These are phyloP conservation scores for Buddleja alternifolia DNA, from an alignment of 257 asterid genomes.

Conservation along the genomic window DNA sequence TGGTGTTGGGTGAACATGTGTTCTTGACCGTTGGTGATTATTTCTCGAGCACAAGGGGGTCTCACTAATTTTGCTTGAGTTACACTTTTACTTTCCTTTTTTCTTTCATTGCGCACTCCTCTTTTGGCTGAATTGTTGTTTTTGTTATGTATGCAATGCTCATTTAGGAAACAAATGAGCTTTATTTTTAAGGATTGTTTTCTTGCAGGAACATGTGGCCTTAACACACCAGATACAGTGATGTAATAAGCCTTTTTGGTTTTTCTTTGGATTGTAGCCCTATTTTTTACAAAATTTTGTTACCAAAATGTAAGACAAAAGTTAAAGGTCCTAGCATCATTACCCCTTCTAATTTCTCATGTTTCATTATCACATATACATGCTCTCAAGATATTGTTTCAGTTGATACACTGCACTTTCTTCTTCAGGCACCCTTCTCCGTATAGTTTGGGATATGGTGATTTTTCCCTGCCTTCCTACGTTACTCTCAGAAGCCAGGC, in stretches of 20 bases:
- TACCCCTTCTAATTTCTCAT: too few relatives aligned
- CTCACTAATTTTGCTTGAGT: conserved; percentile 32
- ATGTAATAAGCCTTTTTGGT: not conserved
- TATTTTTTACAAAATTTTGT: conserved; percentile 1
- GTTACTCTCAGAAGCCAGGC: too few relatives aligned
- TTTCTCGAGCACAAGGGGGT: conserved; percentile 36
- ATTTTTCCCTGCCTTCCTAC: too few relatives aligned
- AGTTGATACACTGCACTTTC: too few relatives aligned
- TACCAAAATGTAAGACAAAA: not conserved
- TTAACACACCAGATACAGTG: not conserved
- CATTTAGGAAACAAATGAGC: conserved; percentile 1
- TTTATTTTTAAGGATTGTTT: conserved; percentile 10
- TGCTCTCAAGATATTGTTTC: too few relatives aligned
- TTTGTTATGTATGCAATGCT: conserved; percentile 11
- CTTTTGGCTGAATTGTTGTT: not conserved
- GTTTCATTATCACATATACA: too few relatives aligned
- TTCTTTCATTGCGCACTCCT: not conserved
- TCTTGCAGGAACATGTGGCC: conserved; percentile 3
- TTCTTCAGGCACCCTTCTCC: too few relatives aligned
- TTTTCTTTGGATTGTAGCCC: not conserved
- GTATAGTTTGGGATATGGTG: too few relatives aligned
- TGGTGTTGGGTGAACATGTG: conserved; percentile 57
- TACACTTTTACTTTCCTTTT: not conserved
- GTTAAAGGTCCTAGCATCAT: too few relatives aligned
- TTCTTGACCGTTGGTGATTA: conserved; percentile 72